Evolutionary conservation across 306 rosid genomes (phyloP), one percentile per base, ranked within the genome.

Genomic region (Parietaria judaica): DNA sequence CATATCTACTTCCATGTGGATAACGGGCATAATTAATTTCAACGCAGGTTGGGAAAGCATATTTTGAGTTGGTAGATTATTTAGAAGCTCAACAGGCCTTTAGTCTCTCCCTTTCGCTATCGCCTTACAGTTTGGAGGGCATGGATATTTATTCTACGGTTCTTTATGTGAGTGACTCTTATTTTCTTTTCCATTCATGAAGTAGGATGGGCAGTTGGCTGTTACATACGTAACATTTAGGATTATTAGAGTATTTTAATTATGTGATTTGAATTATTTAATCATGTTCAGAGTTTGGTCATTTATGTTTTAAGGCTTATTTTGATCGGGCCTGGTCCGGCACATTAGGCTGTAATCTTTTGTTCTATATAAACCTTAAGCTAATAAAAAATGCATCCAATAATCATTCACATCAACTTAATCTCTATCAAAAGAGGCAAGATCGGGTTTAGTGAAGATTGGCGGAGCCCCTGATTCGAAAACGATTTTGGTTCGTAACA

Each of bases 141-240:
- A 94, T 88, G 99, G 97, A 94, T 79, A 60, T 84, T 56, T 88
- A 88, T 74, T 94, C 99, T 36, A 94, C 99, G 58, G 99, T 94
- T 65, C 96, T 94, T 74, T 94, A 86, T 73, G 99, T 94, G 80
- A 84, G 99, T 86, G 54, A 9, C 52, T 49, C 15, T 9, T 12
- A 4, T 13, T 36, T 3, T 17, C 8, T 7, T 49, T 49, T 69
- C 62, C 66, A 64, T 23, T 48, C 47, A 13, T 15, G 45, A 48
- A n/a, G 14, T 11, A 49, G 10, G 4, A 49, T 7, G 50, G 50
- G 31, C 31, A 23, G 31, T 23, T 23, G 2, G 31, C 31, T 23
- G 31, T 23, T 23, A 23, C 31, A 23, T 23, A 23, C 31, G 31
- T 23, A 23, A 23, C 2, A 23, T 23, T 2, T 23, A 23, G 31